Conservation (phyloP, 2,329 filamentous ascomycete species). For the Cordyceps tenuipes region DNA sequence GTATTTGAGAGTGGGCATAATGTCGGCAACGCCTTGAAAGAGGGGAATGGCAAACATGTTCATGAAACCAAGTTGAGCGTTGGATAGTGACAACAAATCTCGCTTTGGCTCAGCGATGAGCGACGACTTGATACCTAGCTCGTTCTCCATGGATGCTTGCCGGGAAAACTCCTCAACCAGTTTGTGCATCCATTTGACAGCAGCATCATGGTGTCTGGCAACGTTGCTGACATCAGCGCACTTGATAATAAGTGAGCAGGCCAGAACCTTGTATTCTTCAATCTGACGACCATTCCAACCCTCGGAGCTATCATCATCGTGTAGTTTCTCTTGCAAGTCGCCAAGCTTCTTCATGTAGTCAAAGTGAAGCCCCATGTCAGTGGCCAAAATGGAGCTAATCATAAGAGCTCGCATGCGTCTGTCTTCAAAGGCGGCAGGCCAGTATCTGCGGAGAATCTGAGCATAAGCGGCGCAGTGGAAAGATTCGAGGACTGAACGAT, state of each 20-base stretch:
- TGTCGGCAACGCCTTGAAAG: conserved; percentile 78
- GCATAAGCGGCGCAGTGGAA: conserved; percentile 97
- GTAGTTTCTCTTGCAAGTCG: conserved; percentile 71
- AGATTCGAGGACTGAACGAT: conserved; percentile 90
- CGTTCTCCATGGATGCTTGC: conserved; percentile 84
- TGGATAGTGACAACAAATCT: conserved; percentile 72
- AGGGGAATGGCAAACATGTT: conserved; percentile 88
- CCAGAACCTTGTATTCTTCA: conserved; percentile 68
- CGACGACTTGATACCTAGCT: conserved; percentile 79
- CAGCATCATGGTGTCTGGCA: conserved; percentile 73
- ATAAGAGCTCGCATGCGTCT: conserved; percentile 76
- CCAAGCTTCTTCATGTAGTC: conserved; percentile 89
- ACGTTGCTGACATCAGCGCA: conserved; percentile 99
- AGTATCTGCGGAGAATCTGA: conserved; percentile 86
- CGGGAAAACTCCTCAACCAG: conserved; percentile 93
- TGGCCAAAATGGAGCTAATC: conserved; percentile 96
- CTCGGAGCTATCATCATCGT: conserved; percentile 56
- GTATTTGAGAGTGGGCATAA: conserved; percentile 78
- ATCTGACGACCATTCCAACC: conserved; percentile 69
- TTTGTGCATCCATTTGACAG: conserved; percentile 82
- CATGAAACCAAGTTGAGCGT: conserved; percentile 93
- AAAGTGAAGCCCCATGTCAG: conserved; percentile 95
- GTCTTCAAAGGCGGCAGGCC: conserved; percentile 75
- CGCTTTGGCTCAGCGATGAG: conserved; percentile 78
- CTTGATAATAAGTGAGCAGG: conserved; percentile 92